Percentiles rank a stretch among this genome's conserved stretches.
phyloP scores from a whole-genome alignment of 768 basidiomycete genomes.

The Boletus vermiculosoides region DNA sequence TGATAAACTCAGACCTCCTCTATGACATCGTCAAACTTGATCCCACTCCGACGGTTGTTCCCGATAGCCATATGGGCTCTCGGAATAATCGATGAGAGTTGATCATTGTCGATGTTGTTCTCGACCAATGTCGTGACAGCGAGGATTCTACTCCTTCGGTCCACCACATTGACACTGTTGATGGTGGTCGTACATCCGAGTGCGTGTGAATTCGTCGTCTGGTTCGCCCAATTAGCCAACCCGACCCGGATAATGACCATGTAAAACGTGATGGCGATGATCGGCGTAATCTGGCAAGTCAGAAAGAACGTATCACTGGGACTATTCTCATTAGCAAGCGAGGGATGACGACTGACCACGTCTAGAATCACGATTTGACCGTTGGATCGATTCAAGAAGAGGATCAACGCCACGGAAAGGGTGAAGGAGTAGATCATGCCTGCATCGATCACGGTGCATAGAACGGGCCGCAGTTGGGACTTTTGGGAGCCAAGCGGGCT shows the following conservation, averaged over 20 bases:
- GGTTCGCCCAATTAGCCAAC: not conserved
- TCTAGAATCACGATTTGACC: conserved; percentile 8
- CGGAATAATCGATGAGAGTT: too few relatives aligned
- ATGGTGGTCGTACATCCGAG: too few relatives aligned
- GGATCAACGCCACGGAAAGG: not conserved
- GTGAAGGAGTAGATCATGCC: conserved; percentile 4
- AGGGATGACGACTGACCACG: not conserved
- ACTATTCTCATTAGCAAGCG: not conserved
- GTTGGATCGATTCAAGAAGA: not conserved
- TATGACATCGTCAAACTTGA: not conserved
- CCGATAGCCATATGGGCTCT: not conserved
- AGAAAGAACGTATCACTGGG: not conserved
- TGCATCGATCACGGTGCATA: conserved; percentile 4
- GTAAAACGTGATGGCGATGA: conserved; percentile 17
- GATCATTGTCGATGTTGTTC: not conserved
- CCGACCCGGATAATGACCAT: conserved; percentile 19
- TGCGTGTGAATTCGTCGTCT: too few relatives aligned
- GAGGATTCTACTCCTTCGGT: not conserved
- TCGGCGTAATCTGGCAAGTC: conserved; percentile 7
- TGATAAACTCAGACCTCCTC: not conserved
- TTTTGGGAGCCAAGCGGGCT: not conserved
- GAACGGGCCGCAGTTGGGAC: conserved; percentile 1
- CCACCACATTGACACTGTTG: not conserved
- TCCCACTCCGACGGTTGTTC: conserved; percentile 13
- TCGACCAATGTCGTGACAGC: not conserved